Evolutionary conservation across 306 rosid species (phyloP), one percentile per base, ranked within the genome.

Genomic region (Canavalia ensiformis): DNA sequence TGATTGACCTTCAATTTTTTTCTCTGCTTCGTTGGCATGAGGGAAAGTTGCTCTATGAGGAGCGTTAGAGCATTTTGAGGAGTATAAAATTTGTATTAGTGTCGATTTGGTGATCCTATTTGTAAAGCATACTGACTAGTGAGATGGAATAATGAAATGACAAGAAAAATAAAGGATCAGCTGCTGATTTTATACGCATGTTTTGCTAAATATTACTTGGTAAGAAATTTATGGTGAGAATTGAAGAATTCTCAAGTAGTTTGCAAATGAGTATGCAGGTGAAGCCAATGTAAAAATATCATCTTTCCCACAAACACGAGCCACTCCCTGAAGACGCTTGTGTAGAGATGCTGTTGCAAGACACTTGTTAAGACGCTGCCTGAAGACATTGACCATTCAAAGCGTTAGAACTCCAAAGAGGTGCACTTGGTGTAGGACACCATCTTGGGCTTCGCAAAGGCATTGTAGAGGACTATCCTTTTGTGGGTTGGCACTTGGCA

Each of bases 31-130:
- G 12, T 13, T 57, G 57, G 79, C 52, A 13, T 8, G 63, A 71
- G 49, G 46, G 51, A 50, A 62, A 65, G 37, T 60, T 69, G 33
- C n/a, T 60, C 62, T 62, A 47, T 42, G n/a, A 80, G 52, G 47
- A 37, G 54, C 63, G 4, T 0, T 5, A 35, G 8, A 47, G 45
- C 83, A 68, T 58, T 42, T 69, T 47, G 78, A 63, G 45, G 67
- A 51, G 66, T 49, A 50, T 52, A 42, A 39, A 62, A 39, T 44
- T 50, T 30, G 58, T 41, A 51, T 41, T 35, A 30, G 29, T 34
- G 44, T 46, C 18, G 11, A 51, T 62, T 57, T 69, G 63, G 57
- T 18, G 71, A 29, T 35, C 46, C 69, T 79, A 34, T 69, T 39
- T 50, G 58, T 4, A n/a, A 66, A 55, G 75, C 54, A 62, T 33